Conservation (phyloP, 352 stramenopile genomes). For the Phytophthora meadii region DNA sequence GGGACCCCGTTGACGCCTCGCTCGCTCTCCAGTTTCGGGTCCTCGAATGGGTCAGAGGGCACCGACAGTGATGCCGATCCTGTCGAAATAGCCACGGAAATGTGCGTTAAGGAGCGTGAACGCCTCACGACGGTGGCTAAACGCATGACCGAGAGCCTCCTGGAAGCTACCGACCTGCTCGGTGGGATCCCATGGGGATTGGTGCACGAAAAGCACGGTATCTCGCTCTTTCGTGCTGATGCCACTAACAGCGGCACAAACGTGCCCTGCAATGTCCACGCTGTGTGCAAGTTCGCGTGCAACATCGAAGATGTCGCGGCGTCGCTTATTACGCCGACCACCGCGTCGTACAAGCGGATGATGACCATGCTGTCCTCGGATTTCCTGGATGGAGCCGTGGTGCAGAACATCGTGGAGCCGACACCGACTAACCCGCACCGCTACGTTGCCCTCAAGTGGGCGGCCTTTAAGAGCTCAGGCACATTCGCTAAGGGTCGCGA, state of each 20-base stretch:
- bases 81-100: conserved; percentile 13
- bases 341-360: conserved; percentile 85
- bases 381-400: conserved; percentile 82
- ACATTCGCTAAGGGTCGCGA: conserved; percentile 83
- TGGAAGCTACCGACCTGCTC: conserved; percentile 79
- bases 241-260: conserved; percentile 51
- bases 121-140: conserved; percentile 78
- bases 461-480: conserved; percentile 84
- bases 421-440: conserved; percentile 69
- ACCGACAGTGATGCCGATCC: conserved; percentile 21
- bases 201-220: conserved; percentile 84
- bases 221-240: conserved; percentile 84
- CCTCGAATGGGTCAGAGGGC: conserved; percentile 29
- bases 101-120: conserved; percentile 69
- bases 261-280: conserved; percentile 87
- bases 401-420: conserved; percentile 83
- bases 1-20: conserved; percentile 25
- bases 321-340: conserved; percentile 83
- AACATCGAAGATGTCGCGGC: conserved; percentile 85
- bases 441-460: conserved; percentile 88
- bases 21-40: conserved; percentile 29
- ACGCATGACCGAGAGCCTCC: conserved; percentile 81
- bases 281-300: conserved; percentile 81
- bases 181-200: conserved; percentile 75
- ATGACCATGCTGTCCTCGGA: conserved; percentile 87